phyloP scores from a whole-genome alignment of 495 filamentous ascomycete genomes.

The Tuber borchii region DNA sequence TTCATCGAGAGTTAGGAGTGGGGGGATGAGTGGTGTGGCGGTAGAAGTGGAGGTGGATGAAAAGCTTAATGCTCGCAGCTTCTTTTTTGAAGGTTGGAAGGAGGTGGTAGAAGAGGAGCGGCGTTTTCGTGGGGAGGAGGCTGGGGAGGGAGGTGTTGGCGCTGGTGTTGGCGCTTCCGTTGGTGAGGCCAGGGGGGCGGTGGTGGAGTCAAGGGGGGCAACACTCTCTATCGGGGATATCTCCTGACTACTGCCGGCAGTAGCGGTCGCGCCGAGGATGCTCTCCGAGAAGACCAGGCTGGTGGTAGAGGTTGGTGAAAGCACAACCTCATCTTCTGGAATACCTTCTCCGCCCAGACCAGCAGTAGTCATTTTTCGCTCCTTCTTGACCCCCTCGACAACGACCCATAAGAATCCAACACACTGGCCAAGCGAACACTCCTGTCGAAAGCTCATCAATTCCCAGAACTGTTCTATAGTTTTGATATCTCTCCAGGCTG shows the following conservation, averaged over 20 bases:
- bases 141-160: conserved; percentile 9
- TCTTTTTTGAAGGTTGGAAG: conserved; percentile 35
- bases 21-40: conserved; percentile 19
- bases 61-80: conserved; percentile 38
- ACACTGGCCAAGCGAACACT: conserved; percentile 82
- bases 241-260: neutral
- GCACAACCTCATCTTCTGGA: conserved; percentile 13
- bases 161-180: conserved; percentile 8
- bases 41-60: conserved; percentile 30
- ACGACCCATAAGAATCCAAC: conserved; percentile 95
- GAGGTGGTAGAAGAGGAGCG: conserved; percentile 35
- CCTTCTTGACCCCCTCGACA: conserved; percentile 54
- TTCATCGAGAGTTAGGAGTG: conserved; percentile 62
- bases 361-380: conserved; percentile 21
- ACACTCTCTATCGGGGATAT: conserved; percentile 12
- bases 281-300: conserved; percentile 4
- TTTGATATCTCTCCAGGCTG: conserved; percentile 69
- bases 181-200: neutral
- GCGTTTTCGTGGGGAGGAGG: conserved; percentile 22
- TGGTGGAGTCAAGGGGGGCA: conserved; percentile 3
- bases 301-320: neutral
- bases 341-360: neutral
- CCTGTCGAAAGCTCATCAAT: conserved; percentile 93
- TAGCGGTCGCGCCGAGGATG: neutral
- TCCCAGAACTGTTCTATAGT: conserved; percentile 94